phyloP scores from a whole-genome alignment of 352 stramenopile genomes.

The Blastocystis sp. region DNA sequence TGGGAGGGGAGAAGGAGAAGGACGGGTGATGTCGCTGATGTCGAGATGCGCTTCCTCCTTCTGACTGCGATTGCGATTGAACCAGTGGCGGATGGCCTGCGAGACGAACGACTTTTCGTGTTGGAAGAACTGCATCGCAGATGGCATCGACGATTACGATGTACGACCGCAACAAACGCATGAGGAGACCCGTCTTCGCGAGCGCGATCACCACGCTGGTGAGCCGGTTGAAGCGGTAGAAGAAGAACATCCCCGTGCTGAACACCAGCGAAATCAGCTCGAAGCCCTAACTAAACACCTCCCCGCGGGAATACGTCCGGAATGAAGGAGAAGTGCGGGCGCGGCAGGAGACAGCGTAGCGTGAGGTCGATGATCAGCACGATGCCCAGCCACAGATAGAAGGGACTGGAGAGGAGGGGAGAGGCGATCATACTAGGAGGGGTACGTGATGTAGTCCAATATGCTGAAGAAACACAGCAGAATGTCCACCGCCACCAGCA shows the following conservation, averaged over 20 bases:
- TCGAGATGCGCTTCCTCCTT: slow-evolving; percentile 47
- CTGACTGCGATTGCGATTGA: slow-evolving; percentile 49
- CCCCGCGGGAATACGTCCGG: not conserved
- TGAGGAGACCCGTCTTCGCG: not conserved
- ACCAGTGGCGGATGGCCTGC: not conserved
- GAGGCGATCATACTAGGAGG: not conserved
- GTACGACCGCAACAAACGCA: not conserved
- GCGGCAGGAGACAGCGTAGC: not conserved
- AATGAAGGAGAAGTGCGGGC: not conserved
- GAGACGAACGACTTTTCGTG: slow-evolving; percentile 18
- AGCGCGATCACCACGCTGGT: not conserved
- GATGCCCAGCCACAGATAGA: not conserved
- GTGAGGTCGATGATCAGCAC: not conserved
- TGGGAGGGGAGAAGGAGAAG: not conserved
- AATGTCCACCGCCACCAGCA: not conserved
- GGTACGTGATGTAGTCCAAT: slow-evolving; percentile 12
- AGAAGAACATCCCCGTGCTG: not conserved
- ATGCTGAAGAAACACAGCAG: not conserved
- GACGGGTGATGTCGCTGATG: slow-evolving; percentile 35
- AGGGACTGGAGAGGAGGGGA: not conserved
- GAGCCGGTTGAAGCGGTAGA: not conserved
- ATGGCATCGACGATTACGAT: not conserved
- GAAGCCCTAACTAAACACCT: not conserved
- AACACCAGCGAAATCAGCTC: not conserved
- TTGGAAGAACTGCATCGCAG: slow-evolving; percentile 15